These are phyloP conservation scores for Gnomoniopsis sp. DNA, from an alignment of 2,329 filamentous ascomycete genomes.

Conservation along the genomic window DNA sequence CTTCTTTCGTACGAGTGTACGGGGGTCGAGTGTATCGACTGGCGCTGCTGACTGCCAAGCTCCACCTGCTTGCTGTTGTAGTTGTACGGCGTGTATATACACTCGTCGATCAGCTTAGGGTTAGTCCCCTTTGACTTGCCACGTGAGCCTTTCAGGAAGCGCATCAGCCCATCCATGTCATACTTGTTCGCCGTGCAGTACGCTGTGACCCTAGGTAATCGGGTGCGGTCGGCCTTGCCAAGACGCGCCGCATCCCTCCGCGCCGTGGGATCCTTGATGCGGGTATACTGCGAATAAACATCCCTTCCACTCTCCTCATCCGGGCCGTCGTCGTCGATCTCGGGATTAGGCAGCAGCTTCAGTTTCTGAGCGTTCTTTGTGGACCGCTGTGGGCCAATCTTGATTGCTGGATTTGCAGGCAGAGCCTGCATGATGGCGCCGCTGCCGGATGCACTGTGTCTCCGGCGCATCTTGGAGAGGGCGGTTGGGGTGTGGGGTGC, in stretches of 20 bases:
- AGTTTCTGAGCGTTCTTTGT: slow-evolving; percentile 96
- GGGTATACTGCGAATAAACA: slow-evolving; percentile 95
- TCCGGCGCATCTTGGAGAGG: slow-evolving; percentile 81
- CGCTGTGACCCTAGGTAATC: slow-evolving; percentile 86
- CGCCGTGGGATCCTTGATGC: slow-evolving; percentile 95
- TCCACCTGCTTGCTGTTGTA: slow-evolving; percentile 55
- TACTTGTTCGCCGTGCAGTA: slow-evolving; percentile 95
- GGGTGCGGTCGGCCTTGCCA: slow-evolving; percentile 87
- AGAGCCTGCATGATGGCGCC: slow-evolving; percentile 52
- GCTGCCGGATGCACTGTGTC: slow-evolving; percentile 79
- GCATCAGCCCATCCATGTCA: slow-evolving; percentile 83
- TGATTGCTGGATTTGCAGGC: slow-evolving; percentile 44
- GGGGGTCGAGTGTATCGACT: slow-evolving; percentile 34
- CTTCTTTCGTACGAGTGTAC: slow-evolving; percentile 58
- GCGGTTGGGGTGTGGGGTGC: slow-evolving; percentile 53
- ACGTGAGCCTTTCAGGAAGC: slow-evolving; percentile 77
- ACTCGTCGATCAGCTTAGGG: slow-evolving; percentile 94
- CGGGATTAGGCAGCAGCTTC: slow-evolving; percentile 91
- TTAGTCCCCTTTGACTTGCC: slow-evolving; percentile 73
- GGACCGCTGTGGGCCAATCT: slow-evolving; percentile 91
- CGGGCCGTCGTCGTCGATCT: slow-evolving; percentile 68
- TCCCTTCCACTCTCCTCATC: slow-evolving; percentile 93
- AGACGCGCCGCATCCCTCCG: slow-evolving; percentile 86
- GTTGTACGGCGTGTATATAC: slow-evolving; percentile 91
- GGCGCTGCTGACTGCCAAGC: slow-evolving; percentile 10